Conservation (phyloP, 2,329 filamentous ascomycete genomes). For the Microcyclospora tardicrescens region DNA sequence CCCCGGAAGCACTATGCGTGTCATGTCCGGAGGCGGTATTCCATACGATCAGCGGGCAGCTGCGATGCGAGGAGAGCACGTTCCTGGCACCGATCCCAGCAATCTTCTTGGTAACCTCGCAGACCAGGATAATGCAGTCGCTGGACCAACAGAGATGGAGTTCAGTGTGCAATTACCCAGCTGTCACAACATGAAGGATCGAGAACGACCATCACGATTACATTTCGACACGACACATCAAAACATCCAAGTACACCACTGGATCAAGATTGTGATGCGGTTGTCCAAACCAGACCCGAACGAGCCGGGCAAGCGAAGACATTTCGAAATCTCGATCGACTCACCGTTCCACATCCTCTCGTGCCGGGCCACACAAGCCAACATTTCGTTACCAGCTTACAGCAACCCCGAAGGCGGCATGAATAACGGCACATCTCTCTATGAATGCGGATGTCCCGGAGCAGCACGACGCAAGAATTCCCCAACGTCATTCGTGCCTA, state of each 20-base stretch:
- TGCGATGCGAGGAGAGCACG: slow-evolving; percentile 42
- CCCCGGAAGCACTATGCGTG: slow-evolving; percentile 60
- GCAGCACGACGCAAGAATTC: slow-evolving; percentile 41
- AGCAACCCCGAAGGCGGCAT: slow-evolving; percentile 37
- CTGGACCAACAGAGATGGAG: slow-evolving; percentile 86
- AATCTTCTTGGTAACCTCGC: slow-evolving; percentile 75
- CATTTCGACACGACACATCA: slow-evolving; percentile 90
- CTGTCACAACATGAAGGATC: slow-evolving; percentile 68
- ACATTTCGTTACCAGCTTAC: slow-evolving; percentile 76
- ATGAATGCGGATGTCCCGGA: slow-evolving; percentile 53
- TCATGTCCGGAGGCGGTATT: slow-evolving; percentile 70
- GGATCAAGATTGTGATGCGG: slow-evolving; percentile 96
- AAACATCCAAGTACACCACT: slow-evolving; percentile 87
- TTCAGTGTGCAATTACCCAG: slow-evolving; percentile 87
- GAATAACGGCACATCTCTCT: slow-evolving; percentile 22
- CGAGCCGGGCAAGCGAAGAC: slow-evolving; percentile 65
- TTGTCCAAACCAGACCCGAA: slow-evolving; percentile 71
- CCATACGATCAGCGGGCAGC: slow-evolving; percentile 48
- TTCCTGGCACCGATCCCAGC: slow-evolving; percentile 41
- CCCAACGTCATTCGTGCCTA: slow-evolving; percentile 40
- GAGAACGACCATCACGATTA: slow-evolving; percentile 51
- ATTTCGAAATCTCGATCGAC: slow-evolving; percentile 94
- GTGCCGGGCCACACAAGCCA: slow-evolving; percentile 83
- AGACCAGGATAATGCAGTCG: slow-evolving; percentile 49
- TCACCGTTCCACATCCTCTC: slow-evolving; percentile 89